Percentiles rank a stretch among this genome's conserved stretches.
phyloP scores from a whole-genome alignment of 371 early-diverging fungal species.

The Blyttiomyces sp. region DNA sequence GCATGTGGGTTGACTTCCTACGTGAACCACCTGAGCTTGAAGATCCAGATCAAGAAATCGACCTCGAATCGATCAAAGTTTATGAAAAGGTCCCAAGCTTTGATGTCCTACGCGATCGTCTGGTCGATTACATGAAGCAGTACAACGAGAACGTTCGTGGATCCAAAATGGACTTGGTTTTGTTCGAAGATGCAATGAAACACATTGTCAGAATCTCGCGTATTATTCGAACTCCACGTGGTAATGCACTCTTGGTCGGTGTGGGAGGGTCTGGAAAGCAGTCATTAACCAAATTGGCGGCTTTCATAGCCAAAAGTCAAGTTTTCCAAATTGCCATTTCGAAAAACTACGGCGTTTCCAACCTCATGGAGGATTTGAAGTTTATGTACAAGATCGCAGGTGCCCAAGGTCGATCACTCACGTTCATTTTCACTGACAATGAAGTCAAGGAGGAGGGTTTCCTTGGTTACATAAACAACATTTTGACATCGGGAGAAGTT shows the following conservation, averaged over 20 bases:
- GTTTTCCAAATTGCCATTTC: slow-evolving; percentile 56
- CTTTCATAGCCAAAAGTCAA: slow-evolving; percentile 41
- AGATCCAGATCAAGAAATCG: slow-evolving; percentile 56
- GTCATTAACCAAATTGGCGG: slow-evolving; percentile 44
- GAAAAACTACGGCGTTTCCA: slow-evolving; percentile 49
- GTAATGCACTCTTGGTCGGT: slow-evolving; percentile 55
- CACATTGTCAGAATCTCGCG: slow-evolving; percentile 54
- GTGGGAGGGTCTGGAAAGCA: slow-evolving; percentile 57
- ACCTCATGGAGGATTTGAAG: slow-evolving; percentile 57
- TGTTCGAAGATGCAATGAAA: slow-evolving; percentile 55
- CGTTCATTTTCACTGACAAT: slow-evolving; percentile 52
- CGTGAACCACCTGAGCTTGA: slow-evolving; percentile 59
- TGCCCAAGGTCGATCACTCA: slow-evolving; percentile 41
- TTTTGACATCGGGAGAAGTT: slow-evolving; percentile 53
- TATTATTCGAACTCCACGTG: slow-evolving; percentile 47
- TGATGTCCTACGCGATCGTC: slow-evolving; percentile 44
- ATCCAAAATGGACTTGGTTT: slow-evolving; percentile 48
- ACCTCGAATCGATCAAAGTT: slow-evolving; percentile 53
- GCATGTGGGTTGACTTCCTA: slow-evolving; percentile 56
- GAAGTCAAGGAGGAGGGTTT: slow-evolving; percentile 38
- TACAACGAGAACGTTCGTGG: slow-evolving; percentile 59
- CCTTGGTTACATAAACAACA: slow-evolving; percentile 51
- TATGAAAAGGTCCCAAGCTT: slow-evolving; percentile 57
- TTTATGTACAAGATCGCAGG: slow-evolving; percentile 44
- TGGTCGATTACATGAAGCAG: slow-evolving; percentile 56